Base-by-base conservation (phyloP, 2,329 filamentous ascomycete species). In the Thelonectria blattea region DNA sequence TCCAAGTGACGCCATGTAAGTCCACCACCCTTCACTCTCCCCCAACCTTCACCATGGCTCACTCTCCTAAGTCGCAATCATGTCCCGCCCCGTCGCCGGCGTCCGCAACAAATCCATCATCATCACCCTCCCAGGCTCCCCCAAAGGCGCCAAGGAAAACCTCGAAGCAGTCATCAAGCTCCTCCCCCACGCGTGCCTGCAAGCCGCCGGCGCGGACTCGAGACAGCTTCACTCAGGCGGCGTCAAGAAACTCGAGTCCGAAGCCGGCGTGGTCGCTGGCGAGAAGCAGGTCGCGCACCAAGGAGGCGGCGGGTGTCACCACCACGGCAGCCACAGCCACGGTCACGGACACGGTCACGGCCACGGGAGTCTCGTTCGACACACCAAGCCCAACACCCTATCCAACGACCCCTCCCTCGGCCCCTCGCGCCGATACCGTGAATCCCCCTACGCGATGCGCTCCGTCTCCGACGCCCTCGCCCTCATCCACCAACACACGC, bases 141-240 rank as follows among this genome's bases (percentile, higher is more conserved):
- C 95, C 0, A 98, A 98, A 75, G 95, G 93, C 1, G 95, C 95
- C 9, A 91, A 88, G 71, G 95, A 99, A 79, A 99, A 98, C 72
- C 84, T 99, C 0, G 88, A 95, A 71, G 89, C 93, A 1, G 83
- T 99, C 7, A 80, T 99, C 63, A 96, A 93, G 73, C 87, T 94
- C n/a, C 79, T 99, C 6, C 93, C 94, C 0, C 95, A 99, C 77
- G 95, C 95, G n/a, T 99, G 95, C 68, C 79, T 91, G 8, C 94
- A 98, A 79, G 91, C 92, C 27, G 87, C 91, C 0, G 95, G 94
- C 1, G 88, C 86, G 14, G 87, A 96, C 71, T 98, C 95, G 0
- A 85, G 95, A 67, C 75, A 80, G 1, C 78, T 97, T 5, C 95
- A 99, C 74, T 81, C 83, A 0, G 93, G 93, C 2, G 94, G 95